Percentiles rank a stretch among this genome's conserved stretches.
phyloP scores from a whole-genome alignment of 768 basidiomycete genomes.

The Amyloporia xantha region DNA sequence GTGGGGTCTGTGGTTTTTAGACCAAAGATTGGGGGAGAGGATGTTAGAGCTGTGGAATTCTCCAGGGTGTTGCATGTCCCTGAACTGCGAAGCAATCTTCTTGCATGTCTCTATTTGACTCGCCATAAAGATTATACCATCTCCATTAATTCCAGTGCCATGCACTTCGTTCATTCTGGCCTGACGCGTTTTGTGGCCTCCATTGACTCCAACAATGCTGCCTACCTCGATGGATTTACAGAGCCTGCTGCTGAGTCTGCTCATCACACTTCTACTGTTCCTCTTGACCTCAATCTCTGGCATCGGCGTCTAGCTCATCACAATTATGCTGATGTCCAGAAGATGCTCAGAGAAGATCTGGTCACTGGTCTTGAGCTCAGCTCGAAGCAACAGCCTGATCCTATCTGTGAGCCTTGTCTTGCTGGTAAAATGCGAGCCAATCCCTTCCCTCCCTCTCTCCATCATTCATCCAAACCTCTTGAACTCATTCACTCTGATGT shows the following conservation, averaged over 20 bases:
- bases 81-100: slow-evolving; percentile 1
- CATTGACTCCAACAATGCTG: slow-evolving; percentile 1
- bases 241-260: background rate
- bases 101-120: slow-evolving; percentile 20
- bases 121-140: slow-evolving; percentile 15
- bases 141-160: slow-evolving; percentile 5
- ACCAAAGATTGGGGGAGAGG: background rate
- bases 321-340: slow-evolving; percentile 6
- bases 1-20: background rate
- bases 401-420: slow-evolving; percentile 18
- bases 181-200: background rate
- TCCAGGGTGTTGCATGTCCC: background rate
- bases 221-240: slow-evolving; percentile 4
- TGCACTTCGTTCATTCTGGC: slow-evolving; percentile 3
- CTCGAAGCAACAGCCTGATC: slow-evolving; percentile 7
- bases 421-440: slow-evolving; percentile 18
- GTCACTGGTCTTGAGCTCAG: slow-evolving; percentile 14
- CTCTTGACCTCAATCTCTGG: slow-evolving; percentile 14
- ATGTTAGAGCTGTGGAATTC: background rate
- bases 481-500: slow-evolving; percentile 23
- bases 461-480: slow-evolving; percentile 7
- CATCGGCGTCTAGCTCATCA: slow-evolving; percentile 20
- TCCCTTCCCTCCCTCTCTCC: slow-evolving; percentile 13
- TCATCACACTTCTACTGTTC: background rate
- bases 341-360: slow-evolving; percentile 6